Base-by-base conservation (phyloP, 2,329 filamentous ascomycete species). In the Paecilomyces sp. region DNA sequence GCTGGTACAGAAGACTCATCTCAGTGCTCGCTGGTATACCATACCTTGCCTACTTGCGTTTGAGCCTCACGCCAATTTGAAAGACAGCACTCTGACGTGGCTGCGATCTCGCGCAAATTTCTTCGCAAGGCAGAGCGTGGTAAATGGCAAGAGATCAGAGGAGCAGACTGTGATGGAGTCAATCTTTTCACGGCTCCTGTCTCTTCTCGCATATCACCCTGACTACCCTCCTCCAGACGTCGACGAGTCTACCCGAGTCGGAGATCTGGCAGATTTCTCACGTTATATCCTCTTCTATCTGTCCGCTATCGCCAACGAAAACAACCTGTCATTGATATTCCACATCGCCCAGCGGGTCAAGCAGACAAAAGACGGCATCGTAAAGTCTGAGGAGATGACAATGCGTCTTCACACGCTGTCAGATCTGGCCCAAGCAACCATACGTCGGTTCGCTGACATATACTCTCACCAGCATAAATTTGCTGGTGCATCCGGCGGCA, bases 301-400 rank as follows among this genome's bases (percentile, higher is more conserved):
- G 54, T 87, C 83, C 62, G 86, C 88, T 41, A 87, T 97, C 18
- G 91, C 91, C 9, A 93, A 87, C 0, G 90, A 96, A 72, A 85
- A 90, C 53, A 99, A 97, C 67, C 81, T 97, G 15, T 89, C 90
- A 0, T 80, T 96, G 62, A 92, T 99, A 50, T 94, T 90, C 79
- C 91, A 94, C 73, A 90, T 97, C 62, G 92, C 92, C 12, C 92
- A 97, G 75, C 87, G 92, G 9, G 88, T 96, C 58, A 99, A 99
- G 80, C 90, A 93, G 74, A 90, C 92, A 9, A 83, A 85, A 51
- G 94, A 99, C 72, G 89, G 85, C 12, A 85, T 97, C 61, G 82
- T 84, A 25, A 83, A 74, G 54, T 72, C 85, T 0, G 73, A 77
- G 30, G 68, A 72, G 24, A 73, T 78, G 9, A 76, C 72, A n/a